Base-by-base conservation (phyloP, 768 basidiomycete genomes). In the Podaxis sp. region DNA sequence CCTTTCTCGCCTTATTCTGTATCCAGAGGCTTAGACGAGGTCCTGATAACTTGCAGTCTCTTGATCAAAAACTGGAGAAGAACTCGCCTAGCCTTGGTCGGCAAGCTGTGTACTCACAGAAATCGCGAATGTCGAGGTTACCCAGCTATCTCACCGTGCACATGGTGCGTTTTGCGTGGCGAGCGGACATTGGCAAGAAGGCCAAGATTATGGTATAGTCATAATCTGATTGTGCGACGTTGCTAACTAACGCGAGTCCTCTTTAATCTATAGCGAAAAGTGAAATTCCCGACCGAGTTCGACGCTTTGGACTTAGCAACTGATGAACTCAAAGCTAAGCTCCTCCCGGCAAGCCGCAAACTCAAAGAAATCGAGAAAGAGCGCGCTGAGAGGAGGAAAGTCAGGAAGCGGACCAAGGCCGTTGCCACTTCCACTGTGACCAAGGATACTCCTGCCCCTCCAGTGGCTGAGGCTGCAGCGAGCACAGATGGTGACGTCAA, bases 111-210 rank as follows among this genome's bases (percentile, higher is more conserved):
- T 98, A 98, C 78, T 86, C 80, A 22, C 88, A 93, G 69, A 86
- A 84, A 40, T 89, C 91, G 3, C 88, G 94, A 8, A 70, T 99
- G 55, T 85, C 92, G 11, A 85, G 96, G 22, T 78, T 98, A 12
- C 97, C 97, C 0, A 74, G 85, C 4, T 96, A 92, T 69, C 82
- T 97, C 22, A 88, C 89, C 4, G 85, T 98, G 3, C 94, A 98
- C 68, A 93, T 98, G 90, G 95, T 96, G 12, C 91, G 97, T 52
- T 99, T 98, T 73, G 90, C 88, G 59, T 99, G 97, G 97, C 80
- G 93, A 63, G 80, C 85, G 40, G 97, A 98, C 66, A 95, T 97
- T 63, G 76, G 75, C 56, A 94, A 90, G 79, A 98, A 98, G 71
- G 88, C 96, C 1, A 98, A 99, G 77, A 96, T 98, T 72, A 94